Conservation (phyloP, 2,329 filamentous ascomycete genomes). For the Emmonsia crescens region DNA sequence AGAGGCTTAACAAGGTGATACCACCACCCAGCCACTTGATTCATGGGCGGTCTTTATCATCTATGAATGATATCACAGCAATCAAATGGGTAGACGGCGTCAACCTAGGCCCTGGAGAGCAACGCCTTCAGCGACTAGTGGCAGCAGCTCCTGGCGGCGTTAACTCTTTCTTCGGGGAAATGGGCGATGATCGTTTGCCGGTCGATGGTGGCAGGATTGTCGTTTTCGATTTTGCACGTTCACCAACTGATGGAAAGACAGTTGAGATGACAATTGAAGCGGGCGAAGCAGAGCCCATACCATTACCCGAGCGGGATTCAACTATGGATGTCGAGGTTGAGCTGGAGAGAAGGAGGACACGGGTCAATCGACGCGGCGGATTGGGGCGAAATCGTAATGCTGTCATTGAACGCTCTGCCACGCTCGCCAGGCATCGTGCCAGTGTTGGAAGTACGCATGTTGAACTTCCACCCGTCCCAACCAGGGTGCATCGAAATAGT, state of each 20-base stretch:
- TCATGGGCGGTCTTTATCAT: conserved; percentile 53
- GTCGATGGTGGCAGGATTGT: conserved; percentile 67
- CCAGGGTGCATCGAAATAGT: conserved; percentile 18
- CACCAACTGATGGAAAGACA: conserved; percentile 43
- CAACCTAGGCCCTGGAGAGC: conserved; percentile 29
- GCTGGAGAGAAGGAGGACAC: conserved; percentile 63
- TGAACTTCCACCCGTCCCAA: conserved; percentile 17
- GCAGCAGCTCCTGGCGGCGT: conserved; percentile 61
- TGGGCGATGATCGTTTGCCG: conserved; percentile 63
- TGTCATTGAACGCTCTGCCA: conserved; percentile 14
- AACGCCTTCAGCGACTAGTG: conserved; percentile 42
- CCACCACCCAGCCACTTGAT: conserved; percentile 55
- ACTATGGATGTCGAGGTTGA: conserved; percentile 70
- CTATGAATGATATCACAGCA: conserved; percentile 53
- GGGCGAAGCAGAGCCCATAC: conserved; percentile 57
- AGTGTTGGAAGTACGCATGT: conserved; percentile 8
- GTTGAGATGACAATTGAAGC: conserved; percentile 60
- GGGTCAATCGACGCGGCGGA: conserved; percentile 49
- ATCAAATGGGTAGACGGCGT: conserved; percentile 60
- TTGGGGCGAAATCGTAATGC: conserved; percentile 22
- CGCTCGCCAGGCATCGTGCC: conserved; percentile 7
- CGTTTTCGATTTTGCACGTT: conserved; percentile 63
- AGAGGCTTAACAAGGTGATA: conserved; percentile 26
- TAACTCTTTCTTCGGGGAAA: conserved; percentile 41
- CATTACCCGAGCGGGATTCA: conserved; percentile 60